Evolutionary conservation across 1,284 basidiomycete species (phyloP), one percentile per base, ranked within the genome.

Genomic region (Stygiomarasmius scandens): DNA sequence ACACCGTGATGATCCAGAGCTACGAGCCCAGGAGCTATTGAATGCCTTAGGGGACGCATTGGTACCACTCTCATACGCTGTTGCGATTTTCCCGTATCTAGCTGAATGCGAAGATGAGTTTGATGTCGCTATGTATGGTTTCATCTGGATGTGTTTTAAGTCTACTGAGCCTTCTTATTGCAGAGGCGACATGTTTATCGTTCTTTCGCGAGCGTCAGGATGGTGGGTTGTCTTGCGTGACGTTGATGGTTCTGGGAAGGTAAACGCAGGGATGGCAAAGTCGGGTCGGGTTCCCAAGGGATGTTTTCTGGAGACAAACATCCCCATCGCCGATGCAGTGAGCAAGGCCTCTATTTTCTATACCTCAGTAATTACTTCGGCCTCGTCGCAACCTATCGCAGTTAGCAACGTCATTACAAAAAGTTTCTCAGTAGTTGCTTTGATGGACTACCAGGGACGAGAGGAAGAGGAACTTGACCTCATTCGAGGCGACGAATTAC

Each of bases 221-320:
- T 99, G 97, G 97, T 99, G 96, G 95, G 92, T 98, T 36, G 96
- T 99, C 2, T 95, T 98, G 69, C 86, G 93, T 32, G 97, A 99
- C 71, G 89, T 91, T 22, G 86, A 86, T 48, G 95, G 95, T 1
- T 83, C 87, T 3, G 95, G 95, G 11, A 76, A 88, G 50, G 84
- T 95, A 46, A 87, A 91, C 57, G 81, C 86, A 20, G 91, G 93
- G 63, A 80, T 85, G 29, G 74, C 79, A 50, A 86, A 90, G 71
- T 87, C 93, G 68, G 92, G 92, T 50, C 93, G 93, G 92, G 90
- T 95, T 8, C 91, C 93, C 56, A 90, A 93, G 24, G 90, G 97
- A 1, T 99, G 97, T 72, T 78, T 99, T 12, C 83, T 99, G 44
- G 97, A 99, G 73, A 95, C 95, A 23, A 87, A 85, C 58, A 83